phyloP scores from a whole-genome alignment of 345 rosid genomes.

The Boechera divaricarpa region DNA sequence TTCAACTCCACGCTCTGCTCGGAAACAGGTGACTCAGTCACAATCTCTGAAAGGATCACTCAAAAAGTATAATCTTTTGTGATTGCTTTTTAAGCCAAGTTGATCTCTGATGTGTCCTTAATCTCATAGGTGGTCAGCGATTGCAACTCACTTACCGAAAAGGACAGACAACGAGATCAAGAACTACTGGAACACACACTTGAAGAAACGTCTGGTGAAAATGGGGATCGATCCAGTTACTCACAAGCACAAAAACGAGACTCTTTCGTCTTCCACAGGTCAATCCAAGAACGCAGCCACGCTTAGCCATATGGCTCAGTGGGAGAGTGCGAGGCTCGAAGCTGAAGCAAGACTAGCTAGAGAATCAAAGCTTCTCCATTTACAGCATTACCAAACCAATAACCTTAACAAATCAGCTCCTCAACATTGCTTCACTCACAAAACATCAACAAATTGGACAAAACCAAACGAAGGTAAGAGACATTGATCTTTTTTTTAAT shows the following conservation, averaged over 20 bases:
- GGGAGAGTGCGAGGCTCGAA: constrained; percentile 63
- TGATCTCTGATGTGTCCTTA: constrained; percentile 28
- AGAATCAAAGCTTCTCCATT: constrained; percentile 52
- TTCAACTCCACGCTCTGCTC: constrained; percentile 94
- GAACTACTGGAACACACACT: constrained; percentile 84
- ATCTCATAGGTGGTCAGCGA: constrained; percentile 73
- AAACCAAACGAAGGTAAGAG: constrained; percentile 48
- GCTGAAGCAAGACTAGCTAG: constrained; percentile 61
- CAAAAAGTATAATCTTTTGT: neutral
- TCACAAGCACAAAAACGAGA: constrained; percentile 52
- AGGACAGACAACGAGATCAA: constrained; percentile 84
- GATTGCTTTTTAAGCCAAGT: neutral
- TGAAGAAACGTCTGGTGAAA: constrained; percentile 67
- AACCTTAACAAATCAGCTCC: constrained; percentile 36
- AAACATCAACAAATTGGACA: constrained; percentile 43
- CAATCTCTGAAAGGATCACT: neutral
- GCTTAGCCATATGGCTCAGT: constrained; percentile 62
- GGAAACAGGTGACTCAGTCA: constrained; percentile 71
- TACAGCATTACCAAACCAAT: constrained; percentile 37
- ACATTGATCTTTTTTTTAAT: neutral
- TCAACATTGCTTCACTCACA: constrained; percentile 24
- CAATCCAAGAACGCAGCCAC: constrained; percentile 66
- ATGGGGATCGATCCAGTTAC: constrained; percentile 67
- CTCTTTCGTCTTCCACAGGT: constrained; percentile 55
- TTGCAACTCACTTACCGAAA: constrained; percentile 76